Conservation (phyloP, 139 green algal genomes). For the Chlorella sp. region DNA sequence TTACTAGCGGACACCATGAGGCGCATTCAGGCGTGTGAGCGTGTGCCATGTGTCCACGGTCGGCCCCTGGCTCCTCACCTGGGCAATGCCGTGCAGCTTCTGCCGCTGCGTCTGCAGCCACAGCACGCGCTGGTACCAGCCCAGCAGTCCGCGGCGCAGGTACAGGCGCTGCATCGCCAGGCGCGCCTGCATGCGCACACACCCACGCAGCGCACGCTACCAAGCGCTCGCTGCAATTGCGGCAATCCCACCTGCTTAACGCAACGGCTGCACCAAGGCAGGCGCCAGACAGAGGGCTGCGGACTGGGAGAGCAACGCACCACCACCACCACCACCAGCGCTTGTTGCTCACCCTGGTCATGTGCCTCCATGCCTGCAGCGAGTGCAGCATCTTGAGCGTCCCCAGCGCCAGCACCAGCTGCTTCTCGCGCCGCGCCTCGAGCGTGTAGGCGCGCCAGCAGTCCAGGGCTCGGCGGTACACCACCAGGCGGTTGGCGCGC, state of each 20-base stretch:
- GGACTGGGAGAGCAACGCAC: not conserved
- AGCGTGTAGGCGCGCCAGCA: not conserved
- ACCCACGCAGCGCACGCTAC: too few species aligned
- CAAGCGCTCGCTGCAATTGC: too few species aligned
- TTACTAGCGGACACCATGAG: too few species aligned
- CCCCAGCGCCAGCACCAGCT: not conserved
- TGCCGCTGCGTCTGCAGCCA: conserved; percentile 13
- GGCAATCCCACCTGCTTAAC: too few species aligned
- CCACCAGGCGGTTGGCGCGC: conserved; percentile 1
- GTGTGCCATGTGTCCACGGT: too few species aligned
- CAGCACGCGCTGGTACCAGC: conserved; percentile 27
- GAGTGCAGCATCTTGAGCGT: not conserved
- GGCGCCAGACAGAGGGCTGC: not conserved
- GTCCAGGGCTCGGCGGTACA: conserved; percentile 7
- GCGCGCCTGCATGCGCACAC: conserved; percentile 7
- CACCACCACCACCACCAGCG: not conserved
- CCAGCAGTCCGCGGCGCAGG: conserved; percentile 18
- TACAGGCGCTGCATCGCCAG: conserved; percentile 6
- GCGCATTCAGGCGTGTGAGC: too few species aligned
- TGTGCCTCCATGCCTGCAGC: not conserved
- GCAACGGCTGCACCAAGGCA: not conserved
- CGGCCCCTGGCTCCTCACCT: too few species aligned
- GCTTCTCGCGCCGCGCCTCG: not conserved
- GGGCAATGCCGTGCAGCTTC: conserved; percentile 21
- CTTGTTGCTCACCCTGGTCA: not conserved